Conservation (phyloP, 768 basidiomycete genomes). For the Chlorophyllum brunneum region DNA sequence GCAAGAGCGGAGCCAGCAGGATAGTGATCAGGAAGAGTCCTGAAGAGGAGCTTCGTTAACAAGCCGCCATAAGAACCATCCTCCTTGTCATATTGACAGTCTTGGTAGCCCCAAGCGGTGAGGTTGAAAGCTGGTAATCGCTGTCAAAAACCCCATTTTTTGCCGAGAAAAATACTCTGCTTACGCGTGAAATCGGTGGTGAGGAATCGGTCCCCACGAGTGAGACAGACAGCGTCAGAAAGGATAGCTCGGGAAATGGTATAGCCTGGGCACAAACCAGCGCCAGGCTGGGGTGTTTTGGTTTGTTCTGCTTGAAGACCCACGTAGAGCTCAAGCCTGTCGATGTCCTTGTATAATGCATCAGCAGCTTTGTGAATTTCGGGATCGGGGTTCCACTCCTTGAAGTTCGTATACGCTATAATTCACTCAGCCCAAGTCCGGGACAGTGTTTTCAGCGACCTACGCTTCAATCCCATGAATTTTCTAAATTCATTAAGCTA, state of each 20-base stretch:
- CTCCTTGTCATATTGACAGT: constrained; percentile 56
- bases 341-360: constrained; percentile 64
- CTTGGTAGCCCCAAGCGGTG: constrained; percentile 76
- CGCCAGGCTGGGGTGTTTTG: constrained; percentile 60
- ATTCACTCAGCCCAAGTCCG: neutral
- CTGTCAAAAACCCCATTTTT: neutral
- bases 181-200: constrained; percentile 75
- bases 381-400: constrained; percentile 69
- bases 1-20: constrained; percentile 62
- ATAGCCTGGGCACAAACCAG: constrained; percentile 78
- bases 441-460: constrained; percentile 15
- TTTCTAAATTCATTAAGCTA: constrained; percentile 70
- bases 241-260: constrained; percentile 86
- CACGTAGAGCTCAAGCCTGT: constrained; percentile 78
- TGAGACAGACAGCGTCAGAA: constrained; percentile 70
- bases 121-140: constrained; percentile 57
- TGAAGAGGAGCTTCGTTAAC: constrained; percentile 69
- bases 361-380: constrained; percentile 58
- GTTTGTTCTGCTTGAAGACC: constrained; percentile 73
- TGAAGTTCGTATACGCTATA: constrained; percentile 56
- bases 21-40: constrained; percentile 67
- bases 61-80: constrained; percentile 78
- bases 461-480: constrained; percentile 69
- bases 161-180: constrained; percentile 21
- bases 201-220: constrained; percentile 76